These are phyloP conservation scores for Lipomyces chichibuensis DNA, from an alignment of 805 yeast species.

Conservation along the genomic window DNA sequence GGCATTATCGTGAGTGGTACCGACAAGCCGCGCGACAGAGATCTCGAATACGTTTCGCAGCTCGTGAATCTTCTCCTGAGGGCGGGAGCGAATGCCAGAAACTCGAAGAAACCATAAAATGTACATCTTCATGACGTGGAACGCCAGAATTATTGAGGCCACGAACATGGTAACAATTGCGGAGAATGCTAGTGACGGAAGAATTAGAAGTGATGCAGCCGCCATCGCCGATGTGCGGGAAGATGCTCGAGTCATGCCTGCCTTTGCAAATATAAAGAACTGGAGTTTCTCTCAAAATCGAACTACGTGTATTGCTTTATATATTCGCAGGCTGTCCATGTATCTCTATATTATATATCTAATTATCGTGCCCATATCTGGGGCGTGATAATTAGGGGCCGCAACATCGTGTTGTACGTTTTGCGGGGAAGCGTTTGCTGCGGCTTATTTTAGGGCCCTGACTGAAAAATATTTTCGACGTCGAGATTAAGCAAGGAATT, in stretches of 20 bases:
- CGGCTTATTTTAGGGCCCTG: neutral
- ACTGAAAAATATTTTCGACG: neutral
- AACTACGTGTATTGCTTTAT: neutral
- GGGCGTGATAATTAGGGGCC: neutral
- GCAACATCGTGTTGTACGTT: neutral
- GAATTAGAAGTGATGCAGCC: conserved; percentile 5
- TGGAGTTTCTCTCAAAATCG: neutral
- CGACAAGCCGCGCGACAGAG: neutral
- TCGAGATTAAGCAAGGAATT: neutral
- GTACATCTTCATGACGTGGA: conserved; percentile 8
- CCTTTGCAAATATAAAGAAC: neutral
- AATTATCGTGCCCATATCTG: neutral
- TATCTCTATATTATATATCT: neutral
- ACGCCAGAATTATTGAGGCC: conserved; percentile 3
- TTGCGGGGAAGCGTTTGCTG: neutral
- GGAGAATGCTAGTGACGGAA: conserved; percentile 17
- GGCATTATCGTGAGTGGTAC: neutral
- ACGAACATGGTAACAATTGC: conserved; percentile 16
- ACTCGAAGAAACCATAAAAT: conserved; percentile 14
- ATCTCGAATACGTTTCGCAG: neutral
- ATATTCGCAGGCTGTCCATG: neutral
- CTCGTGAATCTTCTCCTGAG: neutral
- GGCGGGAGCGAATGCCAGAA: conserved; percentile 1
- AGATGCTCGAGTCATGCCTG: neutral
- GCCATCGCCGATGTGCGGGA: neutral